These are phyloP conservation scores for Saccharomycopsis guyanensis DNA, from an alignment of 805 yeast species.

Conservation along the genomic window DNA sequence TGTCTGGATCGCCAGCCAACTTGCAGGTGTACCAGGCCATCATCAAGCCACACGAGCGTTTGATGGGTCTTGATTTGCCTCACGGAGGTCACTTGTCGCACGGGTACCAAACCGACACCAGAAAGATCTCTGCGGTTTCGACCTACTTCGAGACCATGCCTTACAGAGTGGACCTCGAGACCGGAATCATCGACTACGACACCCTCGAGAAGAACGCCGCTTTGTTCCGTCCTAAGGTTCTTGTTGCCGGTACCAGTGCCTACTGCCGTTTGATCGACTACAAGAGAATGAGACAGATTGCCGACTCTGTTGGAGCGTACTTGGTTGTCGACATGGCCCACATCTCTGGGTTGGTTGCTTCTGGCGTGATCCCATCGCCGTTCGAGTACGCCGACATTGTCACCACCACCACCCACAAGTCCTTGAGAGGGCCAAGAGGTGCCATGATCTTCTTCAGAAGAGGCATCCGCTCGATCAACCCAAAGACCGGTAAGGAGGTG, in stretches of 20 bases:
- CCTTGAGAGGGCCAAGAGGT: slow-evolving; percentile 98
- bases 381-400: slow-evolving; percentile 91
- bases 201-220: slow-evolving; percentile 72
- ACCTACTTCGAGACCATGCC: slow-evolving; percentile 98
- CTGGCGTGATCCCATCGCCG: slow-evolving; percentile 90
- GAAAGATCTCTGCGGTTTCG: slow-evolving; percentile 86
- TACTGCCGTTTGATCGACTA: slow-evolving; percentile 88
- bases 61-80: slow-evolving; percentile 97
- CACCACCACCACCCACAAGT: slow-evolving; percentile 96
- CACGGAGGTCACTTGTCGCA: slow-evolving; percentile 98
- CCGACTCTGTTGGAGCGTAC: slow-evolving; percentile 90
- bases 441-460: slow-evolving; percentile 96
- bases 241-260: slow-evolving; percentile 97
- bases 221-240: slow-evolving; percentile 87
- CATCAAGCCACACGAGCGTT: slow-evolving; percentile 81
- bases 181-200: slow-evolving; percentile 92
- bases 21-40: slow-evolving; percentile 86
- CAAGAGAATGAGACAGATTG: slow-evolving; percentile 81
- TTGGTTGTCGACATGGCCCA: slow-evolving; percentile 95
- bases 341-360: slow-evolving; percentile 91
- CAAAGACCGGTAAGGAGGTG: slow-evolving; percentile 78
- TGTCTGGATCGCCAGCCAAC: slow-evolving; percentile 96
- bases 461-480: slow-evolving; percentile 75
- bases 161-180: slow-evolving; percentile 75
- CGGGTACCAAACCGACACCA: slow-evolving; percentile 87